Percentiles rank a stretch among this genome's conserved stretches.
Conservation (phyloP, 2,329 filamentous ascomycete genomes). For the Knufia fluminis region DNA sequence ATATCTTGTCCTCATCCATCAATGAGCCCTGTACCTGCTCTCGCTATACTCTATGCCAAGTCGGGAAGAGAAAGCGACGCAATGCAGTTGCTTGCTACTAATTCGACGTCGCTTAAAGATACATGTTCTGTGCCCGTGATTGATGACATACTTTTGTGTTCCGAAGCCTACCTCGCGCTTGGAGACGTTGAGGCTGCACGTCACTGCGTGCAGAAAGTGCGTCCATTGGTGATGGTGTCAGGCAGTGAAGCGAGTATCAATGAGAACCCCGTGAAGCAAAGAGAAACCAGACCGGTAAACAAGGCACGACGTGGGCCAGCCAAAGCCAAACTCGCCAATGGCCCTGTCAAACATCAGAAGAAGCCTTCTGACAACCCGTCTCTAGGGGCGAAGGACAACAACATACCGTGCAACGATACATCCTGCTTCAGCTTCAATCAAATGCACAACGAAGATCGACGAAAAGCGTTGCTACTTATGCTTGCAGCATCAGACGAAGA, state of each 20-base stretch:
- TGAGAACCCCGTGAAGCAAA: background rate
- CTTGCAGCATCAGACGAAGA: background rate
- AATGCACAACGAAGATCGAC: conserved; percentile 58
- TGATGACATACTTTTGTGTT: conserved; percentile 1
- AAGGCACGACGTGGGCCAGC: conserved; percentile 3
- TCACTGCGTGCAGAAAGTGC: conserved; percentile 6
- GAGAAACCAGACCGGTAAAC: conserved; percentile 7
- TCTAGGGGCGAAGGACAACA: background rate
- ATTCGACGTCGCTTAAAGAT: too few species aligned
- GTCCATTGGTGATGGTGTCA: background rate
- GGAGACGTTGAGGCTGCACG: conserved; percentile 8
- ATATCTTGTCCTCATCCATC: conserved; percentile 49
- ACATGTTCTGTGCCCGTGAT: too few species aligned
- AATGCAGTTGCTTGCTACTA: background rate
- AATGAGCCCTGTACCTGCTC: conserved; percentile 25
- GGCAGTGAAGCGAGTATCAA: background rate
- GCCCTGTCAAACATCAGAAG: conserved; percentile 1
- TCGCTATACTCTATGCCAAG: conserved; percentile 7
- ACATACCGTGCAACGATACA: conserved; percentile 32
- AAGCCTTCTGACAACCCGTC: too few species aligned
- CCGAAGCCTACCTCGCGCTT: conserved; percentile 11
- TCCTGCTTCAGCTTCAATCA: conserved; percentile 51
- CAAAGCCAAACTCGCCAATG: background rate
- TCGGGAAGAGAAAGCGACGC: background rate
- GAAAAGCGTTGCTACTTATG: conserved; percentile 34